phyloP scores from a whole-genome alignment of 139 green algal species.

The Chlorella sp. region DNA sequence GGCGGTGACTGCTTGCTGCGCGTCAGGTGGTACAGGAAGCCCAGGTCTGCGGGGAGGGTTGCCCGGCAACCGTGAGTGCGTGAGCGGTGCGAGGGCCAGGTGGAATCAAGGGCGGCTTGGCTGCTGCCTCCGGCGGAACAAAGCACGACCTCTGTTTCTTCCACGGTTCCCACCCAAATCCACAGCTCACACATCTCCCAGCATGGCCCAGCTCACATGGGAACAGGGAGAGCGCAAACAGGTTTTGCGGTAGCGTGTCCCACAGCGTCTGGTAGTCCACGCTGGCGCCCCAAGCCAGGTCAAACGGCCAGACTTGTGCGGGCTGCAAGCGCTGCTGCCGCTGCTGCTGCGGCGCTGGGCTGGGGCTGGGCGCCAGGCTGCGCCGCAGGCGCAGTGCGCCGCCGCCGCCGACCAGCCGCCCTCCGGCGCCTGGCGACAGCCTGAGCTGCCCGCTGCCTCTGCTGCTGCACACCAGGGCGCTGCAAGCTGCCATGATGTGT shows the following conservation, averaged over 20 bases:
- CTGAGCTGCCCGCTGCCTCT: background rate
- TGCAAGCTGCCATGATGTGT: too few relatives aligned
- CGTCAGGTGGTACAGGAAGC: conserved; percentile 87
- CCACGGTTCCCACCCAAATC: too few relatives aligned
- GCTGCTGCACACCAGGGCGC: background rate
- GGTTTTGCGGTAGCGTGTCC: conserved; percentile 67
- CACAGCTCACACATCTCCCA: too few relatives aligned
- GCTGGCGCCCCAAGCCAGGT: conserved; percentile 28
- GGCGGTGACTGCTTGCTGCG: conserved; percentile 58
- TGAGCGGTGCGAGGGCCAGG: too few relatives aligned
- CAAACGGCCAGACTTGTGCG: conserved; percentile 21
- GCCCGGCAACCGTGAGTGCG: too few relatives aligned
- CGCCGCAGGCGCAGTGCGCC: too few relatives aligned
- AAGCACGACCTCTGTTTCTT: too few relatives aligned
- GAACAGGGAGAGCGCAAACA: conserved; percentile 91
- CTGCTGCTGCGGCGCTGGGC: background rate
- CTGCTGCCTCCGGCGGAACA: too few relatives aligned
- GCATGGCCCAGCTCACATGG: too few relatives aligned
- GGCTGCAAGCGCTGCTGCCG: conserved; percentile 8
- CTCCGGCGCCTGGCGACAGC: too few relatives aligned
- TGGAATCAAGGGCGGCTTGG: too few relatives aligned
- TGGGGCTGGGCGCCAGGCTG: background rate
- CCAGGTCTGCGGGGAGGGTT: conserved; percentile 1
- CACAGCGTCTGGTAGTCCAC: conserved; percentile 36
- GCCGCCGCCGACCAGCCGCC: too few relatives aligned